These are phyloP conservation scores for Fusarium dlaminii DNA, from an alignment of 2,329 filamentous ascomycete genomes.

Conservation along the genomic window DNA sequence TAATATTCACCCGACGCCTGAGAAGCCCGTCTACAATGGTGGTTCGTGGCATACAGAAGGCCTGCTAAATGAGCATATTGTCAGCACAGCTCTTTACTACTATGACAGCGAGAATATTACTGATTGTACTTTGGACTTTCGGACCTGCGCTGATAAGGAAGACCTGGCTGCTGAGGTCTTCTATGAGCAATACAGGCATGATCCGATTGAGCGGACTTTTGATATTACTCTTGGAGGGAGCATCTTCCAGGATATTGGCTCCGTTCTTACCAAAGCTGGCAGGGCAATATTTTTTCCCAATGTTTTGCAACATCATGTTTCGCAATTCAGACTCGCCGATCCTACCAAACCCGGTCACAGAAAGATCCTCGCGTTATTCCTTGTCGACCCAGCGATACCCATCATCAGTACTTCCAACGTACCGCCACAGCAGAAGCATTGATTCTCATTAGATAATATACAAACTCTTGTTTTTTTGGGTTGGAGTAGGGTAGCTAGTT, in stretches of 20 bases:
- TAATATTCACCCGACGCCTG: slow-evolving; percentile 3
- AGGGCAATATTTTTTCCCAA: slow-evolving; percentile 6
- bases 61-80: slow-evolving; percentile 3
- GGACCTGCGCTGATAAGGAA: neutral
- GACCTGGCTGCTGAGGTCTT: neutral
- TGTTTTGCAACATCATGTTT: neutral
- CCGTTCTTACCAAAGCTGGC: neutral
- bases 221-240: neutral
- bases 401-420: neutral
- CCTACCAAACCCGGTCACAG: neutral
- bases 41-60: slow-evolving; percentile 18
- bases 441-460: neutral
- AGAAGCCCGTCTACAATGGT: neutral
- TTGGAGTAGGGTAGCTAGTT: neutral
- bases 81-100: slow-evolving; percentile 4
- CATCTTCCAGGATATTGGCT: neutral
- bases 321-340: neutral
- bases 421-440: slow-evolving; percentile 2
- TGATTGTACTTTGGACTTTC: neutral
- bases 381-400: neutral
- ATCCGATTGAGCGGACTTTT: neutral
- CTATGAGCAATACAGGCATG: neutral
- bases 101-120: slow-evolving; percentile 18
- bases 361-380: slow-evolving; percentile 2
- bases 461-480: neutral